phyloP scores from a whole-genome alignment of 1,284 basidiomycete genomes.

The Sanghuangporus weigelae region DNA sequence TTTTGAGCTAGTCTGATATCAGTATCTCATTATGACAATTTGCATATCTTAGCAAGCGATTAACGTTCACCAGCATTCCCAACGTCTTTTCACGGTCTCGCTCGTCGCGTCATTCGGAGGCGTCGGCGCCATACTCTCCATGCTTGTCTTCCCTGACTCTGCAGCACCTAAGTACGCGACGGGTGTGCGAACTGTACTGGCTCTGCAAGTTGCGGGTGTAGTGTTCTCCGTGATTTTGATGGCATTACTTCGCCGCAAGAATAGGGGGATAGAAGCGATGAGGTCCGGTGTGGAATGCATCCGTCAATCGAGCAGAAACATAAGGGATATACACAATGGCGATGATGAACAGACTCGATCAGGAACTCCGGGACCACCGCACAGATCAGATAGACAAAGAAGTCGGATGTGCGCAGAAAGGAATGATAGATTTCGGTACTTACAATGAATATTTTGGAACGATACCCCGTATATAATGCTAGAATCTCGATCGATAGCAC shows the following conservation, averaged over 20 bases:
- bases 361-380: not conserved
- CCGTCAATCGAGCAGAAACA: not conserved
- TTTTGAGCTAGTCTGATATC: not conserved
- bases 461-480: no score
- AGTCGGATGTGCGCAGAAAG: no score
- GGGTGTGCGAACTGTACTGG: constrained; percentile 1
- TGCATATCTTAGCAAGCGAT: constrained; percentile 29
- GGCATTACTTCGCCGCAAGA: not conserved
- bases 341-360: not conserved
- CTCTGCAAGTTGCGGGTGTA: not conserved
- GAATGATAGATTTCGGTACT: no score
- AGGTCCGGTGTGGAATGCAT: not conserved
- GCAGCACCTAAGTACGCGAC: not conserved
- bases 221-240: not conserved
- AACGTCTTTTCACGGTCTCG: constrained; percentile 31
- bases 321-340: not conserved
- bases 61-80: constrained; percentile 34
- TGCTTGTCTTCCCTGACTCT: constrained; percentile 7
- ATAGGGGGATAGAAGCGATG: not conserved
- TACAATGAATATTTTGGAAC: no score
- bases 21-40: constrained; percentile 25
- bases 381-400: not conserved
- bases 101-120: constrained; percentile 33
- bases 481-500: no score
- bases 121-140: constrained; percentile 35